Evolutionary conservation across 495 filamentous ascomycete species (phyloP).

Genomic region (Podospora fimiseda): DNA sequence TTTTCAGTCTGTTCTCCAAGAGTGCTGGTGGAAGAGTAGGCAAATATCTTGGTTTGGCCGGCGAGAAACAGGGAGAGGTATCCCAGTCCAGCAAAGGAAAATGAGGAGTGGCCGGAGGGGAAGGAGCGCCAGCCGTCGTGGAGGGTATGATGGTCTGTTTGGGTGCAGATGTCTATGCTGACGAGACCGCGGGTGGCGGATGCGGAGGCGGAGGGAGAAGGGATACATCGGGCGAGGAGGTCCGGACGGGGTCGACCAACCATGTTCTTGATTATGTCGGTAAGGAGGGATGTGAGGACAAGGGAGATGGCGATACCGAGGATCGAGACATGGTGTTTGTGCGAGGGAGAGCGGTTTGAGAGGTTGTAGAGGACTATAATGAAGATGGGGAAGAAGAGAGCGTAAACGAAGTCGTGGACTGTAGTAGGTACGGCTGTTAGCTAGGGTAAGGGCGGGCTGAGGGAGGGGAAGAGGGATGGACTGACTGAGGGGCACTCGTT

Average conservation of each 20-base stretch:
- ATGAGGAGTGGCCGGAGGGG: slow-evolving; percentile 81
- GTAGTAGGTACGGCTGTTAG: slow-evolving; percentile 14
- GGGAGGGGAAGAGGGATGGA: slow-evolving; percentile 7
- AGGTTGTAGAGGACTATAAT: slow-evolving; percentile 61
- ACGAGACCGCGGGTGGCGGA: slow-evolving; percentile 65
- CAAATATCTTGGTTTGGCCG: slow-evolving; percentile 73
- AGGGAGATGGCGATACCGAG: slow-evolving; percentile 73
- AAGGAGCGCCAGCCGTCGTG: slow-evolving; percentile 94
- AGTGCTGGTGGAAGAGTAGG: slow-evolving; percentile 47
- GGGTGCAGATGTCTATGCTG: slow-evolving; percentile 70
- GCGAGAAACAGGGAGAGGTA: slow-evolving; percentile 74
- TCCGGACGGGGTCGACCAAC: slow-evolving; percentile 89
- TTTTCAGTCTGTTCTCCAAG: slow-evolving; percentile 15
- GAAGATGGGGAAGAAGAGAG: slow-evolving; percentile 61
- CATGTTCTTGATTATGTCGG: slow-evolving; percentile 86
- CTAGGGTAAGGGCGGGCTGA: background rate
- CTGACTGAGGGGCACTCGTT: slow-evolving; percentile 76
- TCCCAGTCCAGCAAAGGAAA: slow-evolving; percentile 79
- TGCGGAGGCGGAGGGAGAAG: slow-evolving; percentile 54
- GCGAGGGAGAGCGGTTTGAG: slow-evolving; percentile 50
- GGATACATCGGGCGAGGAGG: slow-evolving; percentile 80
- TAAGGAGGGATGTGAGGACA: slow-evolving; percentile 73
- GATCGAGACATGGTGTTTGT: slow-evolving; percentile 81
- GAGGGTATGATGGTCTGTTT: slow-evolving; percentile 66
- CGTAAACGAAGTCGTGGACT: slow-evolving; percentile 72